Percentiles rank a stretch among this genome's conserved stretches.
These are phyloP conservation scores for Coniella vitis DNA, from an alignment of 2,329 filamentous ascomycete species.

Conservation along the genomic window DNA sequence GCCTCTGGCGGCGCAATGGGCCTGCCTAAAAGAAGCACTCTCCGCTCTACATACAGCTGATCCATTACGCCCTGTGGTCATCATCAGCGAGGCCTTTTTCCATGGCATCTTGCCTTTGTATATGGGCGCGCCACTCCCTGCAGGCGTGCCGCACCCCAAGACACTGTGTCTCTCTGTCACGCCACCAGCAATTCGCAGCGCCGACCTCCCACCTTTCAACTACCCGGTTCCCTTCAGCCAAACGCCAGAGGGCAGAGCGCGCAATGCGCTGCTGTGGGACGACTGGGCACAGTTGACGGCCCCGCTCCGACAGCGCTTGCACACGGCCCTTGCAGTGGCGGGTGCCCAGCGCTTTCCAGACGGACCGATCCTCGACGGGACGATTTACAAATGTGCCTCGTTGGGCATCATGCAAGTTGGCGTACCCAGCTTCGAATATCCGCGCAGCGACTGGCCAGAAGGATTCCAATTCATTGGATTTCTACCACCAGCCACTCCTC, in stretches of 20 bases:
- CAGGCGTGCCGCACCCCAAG: conserved; percentile 17
- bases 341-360: conserved; percentile 20
- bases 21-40: conserved; percentile 24
- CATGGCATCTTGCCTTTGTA: conserved; percentile 29
- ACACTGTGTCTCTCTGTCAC: conserved; percentile 31
- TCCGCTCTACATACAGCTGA: conserved; percentile 17
- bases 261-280: conserved; percentile 24
- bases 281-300: conserved; percentile 22
- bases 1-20: conserved; percentile 29
- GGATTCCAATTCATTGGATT: conserved; percentile 30
- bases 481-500: conserved; percentile 20
- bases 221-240: conserved; percentile 25
- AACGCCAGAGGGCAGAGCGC: conserved; percentile 20
- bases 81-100: conserved; percentile 31
- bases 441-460: conserved; percentile 29
- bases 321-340: conserved; percentile 22
- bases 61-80: conserved; percentile 20
- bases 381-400: conserved; percentile 29
- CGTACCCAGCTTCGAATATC: conserved; percentile 31
- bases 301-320: conserved; percentile 23
- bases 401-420: conserved; percentile 29
- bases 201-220: conserved; percentile 28
- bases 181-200: conserved; percentile 28
- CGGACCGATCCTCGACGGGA: conserved; percentile 26
- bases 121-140: conserved; percentile 23